Percentiles rank a stretch among this genome's conserved stretches.
phyloP scores from a whole-genome alignment of 169 alveolate species.

The Plasmodium gallinaceum region DNA sequence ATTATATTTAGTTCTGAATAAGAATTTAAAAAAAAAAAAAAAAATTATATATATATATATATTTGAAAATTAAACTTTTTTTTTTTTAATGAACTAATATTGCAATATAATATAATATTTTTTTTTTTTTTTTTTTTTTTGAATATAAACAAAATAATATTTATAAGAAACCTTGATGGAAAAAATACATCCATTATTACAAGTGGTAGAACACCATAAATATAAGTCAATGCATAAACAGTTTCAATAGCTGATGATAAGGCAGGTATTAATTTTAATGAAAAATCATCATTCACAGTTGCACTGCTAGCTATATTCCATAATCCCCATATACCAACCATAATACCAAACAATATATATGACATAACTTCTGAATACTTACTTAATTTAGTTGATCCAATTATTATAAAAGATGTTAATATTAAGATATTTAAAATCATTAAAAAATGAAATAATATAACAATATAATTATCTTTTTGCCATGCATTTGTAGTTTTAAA shows the following conservation, averaged over 20 bases:
- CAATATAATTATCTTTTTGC: constrained; percentile 48
- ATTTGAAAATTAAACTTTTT: background rate
- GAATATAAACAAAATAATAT: background rate
- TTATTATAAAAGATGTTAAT: constrained; percentile 48
- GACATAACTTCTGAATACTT: constrained; percentile 78
- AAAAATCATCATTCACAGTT: constrained; percentile 16
- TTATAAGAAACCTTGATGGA: constrained; percentile 76
- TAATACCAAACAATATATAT: constrained; percentile 54
- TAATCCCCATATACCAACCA: constrained; percentile 79
- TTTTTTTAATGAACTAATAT: background rate
- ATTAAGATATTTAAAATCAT: constrained; percentile 70
- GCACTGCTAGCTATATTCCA: constrained; percentile 76
- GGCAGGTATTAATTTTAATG: constrained; percentile 2
- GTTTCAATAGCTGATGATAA: constrained; percentile 75
- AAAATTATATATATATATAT: background rate
- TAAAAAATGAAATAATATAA: constrained; percentile 63
- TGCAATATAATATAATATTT: background rate
- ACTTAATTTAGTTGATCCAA: constrained; percentile 20
- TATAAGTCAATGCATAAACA: constrained; percentile 58
- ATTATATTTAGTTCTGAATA: constrained; percentile 78
- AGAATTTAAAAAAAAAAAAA: background rate
- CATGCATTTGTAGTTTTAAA: constrained; percentile 60
- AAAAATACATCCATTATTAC: constrained; percentile 78
- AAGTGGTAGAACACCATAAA: constrained; percentile 81
- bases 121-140: constrained; percentile 10